phyloP scores from a whole-genome alignment of 1,284 basidiomycete species.

The Tylopilus sp. region DNA sequence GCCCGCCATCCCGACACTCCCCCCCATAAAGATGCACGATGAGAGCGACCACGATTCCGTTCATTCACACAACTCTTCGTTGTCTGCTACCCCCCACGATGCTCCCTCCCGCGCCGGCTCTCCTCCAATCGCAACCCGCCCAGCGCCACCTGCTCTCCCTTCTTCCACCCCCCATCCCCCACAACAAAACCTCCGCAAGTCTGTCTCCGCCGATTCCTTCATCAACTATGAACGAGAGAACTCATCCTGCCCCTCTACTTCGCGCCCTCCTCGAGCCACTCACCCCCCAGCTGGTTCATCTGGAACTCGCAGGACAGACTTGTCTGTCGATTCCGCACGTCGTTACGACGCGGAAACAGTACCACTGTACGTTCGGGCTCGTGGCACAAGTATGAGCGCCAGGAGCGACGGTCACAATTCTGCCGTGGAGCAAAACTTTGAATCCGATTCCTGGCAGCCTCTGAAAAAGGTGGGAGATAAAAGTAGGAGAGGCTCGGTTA shows the following conservation, averaged over 20 bases:
- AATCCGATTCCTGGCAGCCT: slow-evolving; percentile 29
- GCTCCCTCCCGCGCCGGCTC: slow-evolving; percentile 31
- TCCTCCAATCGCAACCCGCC: slow-evolving; percentile 12
- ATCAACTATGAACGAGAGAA: slow-evolving; percentile 46
- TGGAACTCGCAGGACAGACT: slow-evolving; percentile 21
- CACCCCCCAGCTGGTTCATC: slow-evolving; percentile 21
- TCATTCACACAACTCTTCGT: slow-evolving; percentile 11
- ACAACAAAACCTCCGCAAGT: slow-evolving; percentile 56
- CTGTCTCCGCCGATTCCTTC: slow-evolving; percentile 74
- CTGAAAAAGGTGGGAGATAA: slow-evolving; percentile 35
- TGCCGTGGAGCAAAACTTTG: slow-evolving; percentile 29
- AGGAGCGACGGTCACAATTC: slow-evolving; percentile 29
- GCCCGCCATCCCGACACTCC: slow-evolving; percentile 46
- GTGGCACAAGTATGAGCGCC: slow-evolving; percentile 57
- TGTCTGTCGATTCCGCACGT: slow-evolving; percentile 27
- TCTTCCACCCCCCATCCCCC: slow-evolving; percentile 20
- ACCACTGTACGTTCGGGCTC: slow-evolving; percentile 44
- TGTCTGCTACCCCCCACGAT: slow-evolving; percentile 37
- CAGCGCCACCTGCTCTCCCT: slow-evolving; percentile 15
- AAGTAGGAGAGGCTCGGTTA: slow-evolving; percentile 34
- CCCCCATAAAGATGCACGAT: slow-evolving; percentile 47
- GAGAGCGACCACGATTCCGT: slow-evolving; percentile 20
- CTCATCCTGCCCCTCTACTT: slow-evolving; percentile 30
- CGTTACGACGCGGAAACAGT: slow-evolving; percentile 35
- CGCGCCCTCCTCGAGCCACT: slow-evolving; percentile 39